phyloP scores from a whole-genome alignment of 2,329 filamentous ascomycete species.

The Keithomyces neogunnii region DNA sequence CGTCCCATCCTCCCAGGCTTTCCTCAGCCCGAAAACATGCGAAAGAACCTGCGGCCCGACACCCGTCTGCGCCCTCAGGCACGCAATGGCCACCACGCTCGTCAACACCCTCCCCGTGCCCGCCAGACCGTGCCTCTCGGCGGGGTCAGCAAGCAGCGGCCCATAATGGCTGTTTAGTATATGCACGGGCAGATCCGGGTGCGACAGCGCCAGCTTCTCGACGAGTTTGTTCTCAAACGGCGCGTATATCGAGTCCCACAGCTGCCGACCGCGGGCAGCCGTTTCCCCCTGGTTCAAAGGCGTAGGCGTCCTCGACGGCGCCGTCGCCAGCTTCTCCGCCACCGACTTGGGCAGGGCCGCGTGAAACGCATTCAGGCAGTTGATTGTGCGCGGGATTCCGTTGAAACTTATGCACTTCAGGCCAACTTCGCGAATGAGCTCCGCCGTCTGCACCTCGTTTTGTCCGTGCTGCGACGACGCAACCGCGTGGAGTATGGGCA shows the following conservation, averaged over 20 bases:
- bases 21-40: constrained; percentile 73
- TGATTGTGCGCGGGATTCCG: constrained; percentile 76
- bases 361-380: constrained; percentile 67
- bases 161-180: constrained; percentile 71
- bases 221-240: constrained; percentile 67
- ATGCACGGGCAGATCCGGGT: constrained; percentile 74
- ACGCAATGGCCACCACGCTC: constrained; percentile 64
- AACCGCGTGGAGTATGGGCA: constrained; percentile 52
- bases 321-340: constrained; percentile 41
- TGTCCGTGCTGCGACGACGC: constrained; percentile 23
- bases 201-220: constrained; percentile 61
- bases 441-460: constrained; percentile 42
- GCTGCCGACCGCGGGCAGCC: constrained; percentile 47
- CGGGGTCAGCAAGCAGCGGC: constrained; percentile 62
- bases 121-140: constrained; percentile 31
- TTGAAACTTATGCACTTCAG: constrained; percentile 75
- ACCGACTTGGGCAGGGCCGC: constrained; percentile 51
- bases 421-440: constrained; percentile 67
- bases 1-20: constrained; percentile 62
- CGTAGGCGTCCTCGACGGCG: constrained; percentile 45
- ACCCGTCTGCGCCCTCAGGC: constrained; percentile 69
- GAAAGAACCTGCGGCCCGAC: constrained; percentile 76
- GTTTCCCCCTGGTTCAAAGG: constrained; percentile 45
- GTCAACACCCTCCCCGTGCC: constrained; percentile 64
- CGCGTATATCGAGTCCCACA: constrained; percentile 72